Evolutionary conservation across 768 basidiomycete species (phyloP), one percentile per base, ranked within the genome.

Genomic region (Mycena floridula): DNA sequence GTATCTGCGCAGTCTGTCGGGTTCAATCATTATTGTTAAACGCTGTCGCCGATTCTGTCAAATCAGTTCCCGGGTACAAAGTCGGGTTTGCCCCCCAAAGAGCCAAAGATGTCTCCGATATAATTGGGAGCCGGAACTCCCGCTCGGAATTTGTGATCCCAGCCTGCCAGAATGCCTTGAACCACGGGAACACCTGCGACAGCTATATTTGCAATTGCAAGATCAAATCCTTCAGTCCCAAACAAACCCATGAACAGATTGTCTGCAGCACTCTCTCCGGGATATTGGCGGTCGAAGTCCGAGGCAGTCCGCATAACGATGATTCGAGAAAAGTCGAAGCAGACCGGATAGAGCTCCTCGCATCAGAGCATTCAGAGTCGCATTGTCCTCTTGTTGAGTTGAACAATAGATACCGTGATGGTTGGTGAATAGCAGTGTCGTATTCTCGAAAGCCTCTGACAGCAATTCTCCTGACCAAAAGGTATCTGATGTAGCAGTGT

Each of bases 331-430:
- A 47, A 65, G 46, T 42, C 68, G 54, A 45, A 64, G 52, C 37
- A 56, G 53, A 1, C 60, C 54, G 20, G 59, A 50, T 35, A 55
- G 47, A 21, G 60, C 55, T 2, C 62, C 68, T 25, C 69, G 59
- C 43, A 69, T 37, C 42, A 69, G 60, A 2, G 64, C 61, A 42
- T 64, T 64, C 24, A 70, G 61, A 23, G 54, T 58, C 11, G 63
- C 70, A 50, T 66, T 70, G 56, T 70, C 70, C 51, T 72, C 70
- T 49, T 70, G 61, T 41, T 59, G 57, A 3, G 64, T 61, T 16
- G 61, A 56, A 47, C 62, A 64, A 51, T 64, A 64, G 4, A 45
- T 47, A n/a, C 48, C 65, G 9, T 50, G 45, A 5, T 62, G 60
- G 23, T 61, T 58, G 23, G 69, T 72, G 52, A 65, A 47, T 9